These are phyloP conservation scores for Aspergillus sp. DNA, from an alignment of 2,329 filamentous ascomycete species.

Conservation along the genomic window DNA sequence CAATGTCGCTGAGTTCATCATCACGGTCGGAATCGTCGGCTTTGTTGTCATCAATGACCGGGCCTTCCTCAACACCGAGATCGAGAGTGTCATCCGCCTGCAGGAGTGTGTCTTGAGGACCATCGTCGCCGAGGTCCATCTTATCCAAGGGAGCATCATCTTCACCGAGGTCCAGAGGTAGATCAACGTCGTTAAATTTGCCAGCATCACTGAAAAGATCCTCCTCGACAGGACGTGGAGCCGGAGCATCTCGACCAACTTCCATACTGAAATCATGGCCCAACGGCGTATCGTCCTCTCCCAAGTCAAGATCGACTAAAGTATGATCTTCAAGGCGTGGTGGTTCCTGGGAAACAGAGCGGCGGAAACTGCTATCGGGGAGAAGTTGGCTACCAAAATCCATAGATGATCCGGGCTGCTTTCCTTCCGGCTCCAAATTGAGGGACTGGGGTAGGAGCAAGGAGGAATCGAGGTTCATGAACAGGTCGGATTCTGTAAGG, in stretches of 20 bases:
- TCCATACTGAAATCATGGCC: constrained; percentile 71
- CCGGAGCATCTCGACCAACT: constrained; percentile 81
- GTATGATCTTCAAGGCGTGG: constrained; percentile 64
- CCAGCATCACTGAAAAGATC: constrained; percentile 61
- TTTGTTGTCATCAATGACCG: constrained; percentile 49
- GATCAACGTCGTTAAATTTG: constrained; percentile 58
- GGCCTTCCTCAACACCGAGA: constrained; percentile 48
- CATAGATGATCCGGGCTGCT: constrained; percentile 35
- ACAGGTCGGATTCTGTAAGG: constrained; percentile 88
- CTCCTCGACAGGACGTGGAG: constrained; percentile 60
- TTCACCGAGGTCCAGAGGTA: constrained; percentile 48
- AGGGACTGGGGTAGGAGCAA: constrained; percentile 77
- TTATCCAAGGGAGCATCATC: constrained; percentile 45
- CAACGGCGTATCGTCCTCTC: constrained; percentile 64
- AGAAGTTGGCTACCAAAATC: constrained; percentile 77
- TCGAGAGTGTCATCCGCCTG: constrained; percentile 56
- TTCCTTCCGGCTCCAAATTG: constrained; percentile 35
- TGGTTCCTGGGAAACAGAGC: constrained; percentile 50
- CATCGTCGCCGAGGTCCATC: constrained; percentile 36
- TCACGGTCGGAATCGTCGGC: constrained; percentile 55
- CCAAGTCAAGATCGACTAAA: constrained; percentile 71
- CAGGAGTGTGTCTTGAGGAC: constrained; percentile 52
- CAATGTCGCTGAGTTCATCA: constrained; percentile 64
- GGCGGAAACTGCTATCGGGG: constrained; percentile 59
- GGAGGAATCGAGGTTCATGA: constrained; percentile 79